Base-by-base conservation (phyloP, 2,329 filamentous ascomycete genomes). In the Scedosporium apiospermum region DNA sequence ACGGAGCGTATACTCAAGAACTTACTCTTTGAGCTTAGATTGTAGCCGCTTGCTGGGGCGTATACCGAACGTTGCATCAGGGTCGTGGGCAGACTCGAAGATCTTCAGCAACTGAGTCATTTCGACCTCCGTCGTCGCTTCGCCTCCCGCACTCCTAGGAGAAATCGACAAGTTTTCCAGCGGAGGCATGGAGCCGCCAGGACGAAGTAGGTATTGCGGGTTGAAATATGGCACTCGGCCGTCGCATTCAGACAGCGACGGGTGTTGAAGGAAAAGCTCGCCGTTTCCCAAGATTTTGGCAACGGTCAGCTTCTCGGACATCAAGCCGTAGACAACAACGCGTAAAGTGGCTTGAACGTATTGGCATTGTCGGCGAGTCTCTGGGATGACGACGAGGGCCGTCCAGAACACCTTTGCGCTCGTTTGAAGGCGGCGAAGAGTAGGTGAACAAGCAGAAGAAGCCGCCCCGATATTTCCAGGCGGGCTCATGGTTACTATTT, bases 121-220 rank as follows among this genome's bases (percentile, higher is more conserved):
- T 41, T 59, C 57, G 27, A 42, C 16, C 27, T 41, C 57, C 23
- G 30, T 44, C n/a, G 42, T 16, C 30, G 57, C 21, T 16, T 59
- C 16, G 16, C 16, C 23, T 14, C 14, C 38, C 7, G 42, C 4
- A 7, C 18, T 34, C 42, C 38, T 30, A 30, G 27, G 27, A 26
- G 57, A 44, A 14, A 59, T 44, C n/a, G n/a, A 18, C 57, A 59
- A 44, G 34, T 44, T 21, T 44, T 59, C 57, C 23, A 59, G 46
- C 23, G 30, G 30, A 5, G 57, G 57, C 30, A 59, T 59, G n/a
- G 57, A 59, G 23, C 34, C 57, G 6, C 57, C 57, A 12, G 38
- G 57, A 23, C 21, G 57, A 23, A 59, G 30, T 16, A 59, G 57
- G 23, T 59, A 59, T 41, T 59, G 57, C 16, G 57, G 57, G 57